phyloP scores from a whole-genome alignment of 441 rosid genomes.

The Gossypium aridum region DNA sequence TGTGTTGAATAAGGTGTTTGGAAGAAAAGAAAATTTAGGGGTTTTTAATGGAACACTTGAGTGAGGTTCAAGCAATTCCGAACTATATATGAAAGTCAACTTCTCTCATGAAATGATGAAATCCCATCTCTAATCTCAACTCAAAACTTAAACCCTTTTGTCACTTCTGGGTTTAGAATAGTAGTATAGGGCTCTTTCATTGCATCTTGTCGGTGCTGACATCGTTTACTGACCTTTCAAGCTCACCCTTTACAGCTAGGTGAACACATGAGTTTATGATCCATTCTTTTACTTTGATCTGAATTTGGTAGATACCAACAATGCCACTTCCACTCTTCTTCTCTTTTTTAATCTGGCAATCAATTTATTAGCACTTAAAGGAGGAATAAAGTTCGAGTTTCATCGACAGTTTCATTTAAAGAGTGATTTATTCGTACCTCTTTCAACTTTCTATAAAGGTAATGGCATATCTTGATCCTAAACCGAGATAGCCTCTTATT shows the following conservation, averaged over 20 bases:
- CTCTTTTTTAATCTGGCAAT: not conserved
- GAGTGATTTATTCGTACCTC: not conserved
- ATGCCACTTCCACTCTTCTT: not conserved
- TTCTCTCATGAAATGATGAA: not conserved
- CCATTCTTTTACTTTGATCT: not conserved
- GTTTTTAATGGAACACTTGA: not conserved
- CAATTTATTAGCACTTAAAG: not conserved
- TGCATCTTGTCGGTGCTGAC: constrained; percentile 18
- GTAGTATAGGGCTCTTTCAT: not conserved
- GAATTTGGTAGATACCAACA: not conserved
- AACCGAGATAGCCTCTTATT: not conserved
- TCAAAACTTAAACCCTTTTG: not conserved
- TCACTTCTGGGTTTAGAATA: not conserved
- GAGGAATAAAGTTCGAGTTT: too few species aligned
- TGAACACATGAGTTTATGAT: not conserved
- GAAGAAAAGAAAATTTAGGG: not conserved
- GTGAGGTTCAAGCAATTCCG: constrained; percentile 18
- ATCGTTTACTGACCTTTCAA: not conserved
- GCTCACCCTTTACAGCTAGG: constrained; percentile 5
- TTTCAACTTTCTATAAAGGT: not conserved
- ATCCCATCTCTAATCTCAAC: not conserved
- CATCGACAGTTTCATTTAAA: not conserved
- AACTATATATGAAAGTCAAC: not conserved
- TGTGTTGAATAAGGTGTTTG: not conserved
- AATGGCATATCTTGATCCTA: not conserved